phyloP scores from a whole-genome alignment of 306 rosid genomes.

The Cucurbita argyrosperma region DNA sequence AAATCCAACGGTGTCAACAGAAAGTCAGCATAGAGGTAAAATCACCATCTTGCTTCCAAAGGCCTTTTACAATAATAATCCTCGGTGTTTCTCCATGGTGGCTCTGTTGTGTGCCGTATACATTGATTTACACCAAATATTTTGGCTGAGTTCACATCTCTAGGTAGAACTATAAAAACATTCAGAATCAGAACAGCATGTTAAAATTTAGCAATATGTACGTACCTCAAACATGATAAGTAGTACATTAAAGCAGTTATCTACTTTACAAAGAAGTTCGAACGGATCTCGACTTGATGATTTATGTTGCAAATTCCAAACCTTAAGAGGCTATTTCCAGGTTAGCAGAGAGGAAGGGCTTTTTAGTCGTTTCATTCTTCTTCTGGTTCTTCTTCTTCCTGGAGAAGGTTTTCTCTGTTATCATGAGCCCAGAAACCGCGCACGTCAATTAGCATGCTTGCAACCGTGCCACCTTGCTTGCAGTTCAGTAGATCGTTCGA shows the following conservation, averaged over 20 bases:
- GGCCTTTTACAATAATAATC: not conserved
- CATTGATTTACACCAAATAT: constrained; percentile 2
- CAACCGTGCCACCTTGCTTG: constrained; percentile 99
- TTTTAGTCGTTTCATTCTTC: constrained; percentile 38
- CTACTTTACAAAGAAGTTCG: constrained; percentile 1
- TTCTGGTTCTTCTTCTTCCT: constrained; percentile 97
- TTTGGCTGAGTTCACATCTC: not conserved
- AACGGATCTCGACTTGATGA: not conserved
- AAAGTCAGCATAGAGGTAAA: not conserved
- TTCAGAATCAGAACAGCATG: not conserved
- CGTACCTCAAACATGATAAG: constrained; percentile 7
- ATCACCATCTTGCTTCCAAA: not conserved
- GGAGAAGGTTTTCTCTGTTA: constrained; percentile 96
- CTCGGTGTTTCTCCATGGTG: not conserved
- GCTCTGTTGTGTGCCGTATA: not conserved
- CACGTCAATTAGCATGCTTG: constrained; percentile 95
- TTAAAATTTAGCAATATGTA: not conserved
- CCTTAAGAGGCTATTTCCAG: not conserved
- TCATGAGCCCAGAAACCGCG: constrained; percentile 99
- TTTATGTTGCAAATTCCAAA: not conserved
- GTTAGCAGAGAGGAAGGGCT: not conserved
- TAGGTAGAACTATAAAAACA: not conserved
- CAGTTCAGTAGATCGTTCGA: constrained; percentile 65
- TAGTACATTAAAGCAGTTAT: not conserved
- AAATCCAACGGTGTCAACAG: not conserved